phyloP scores from a whole-genome alignment of 495 filamentous ascomycete species.

The Aspergillus taichungensis region DNA sequence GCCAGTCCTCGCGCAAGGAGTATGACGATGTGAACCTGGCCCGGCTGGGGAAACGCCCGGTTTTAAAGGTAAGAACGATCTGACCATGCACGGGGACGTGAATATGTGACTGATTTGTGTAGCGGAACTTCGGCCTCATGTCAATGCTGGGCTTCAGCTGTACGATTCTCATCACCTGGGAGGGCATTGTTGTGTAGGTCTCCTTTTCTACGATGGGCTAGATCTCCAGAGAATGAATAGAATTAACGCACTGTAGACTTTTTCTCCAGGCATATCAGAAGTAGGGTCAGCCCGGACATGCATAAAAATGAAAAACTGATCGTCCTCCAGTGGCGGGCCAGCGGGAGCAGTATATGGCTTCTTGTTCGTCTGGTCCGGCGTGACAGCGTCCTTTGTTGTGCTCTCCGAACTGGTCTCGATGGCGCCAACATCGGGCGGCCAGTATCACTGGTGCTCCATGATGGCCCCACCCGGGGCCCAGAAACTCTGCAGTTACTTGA shows the following conservation, averaged over 20 bases:
- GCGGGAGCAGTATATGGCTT: constrained; percentile 45
- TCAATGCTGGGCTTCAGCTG: constrained; percentile 44
- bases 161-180: constrained; percentile 44
- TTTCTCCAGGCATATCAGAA: constrained; percentile 30
- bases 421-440: constrained; percentile 43
- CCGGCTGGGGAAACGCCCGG: constrained; percentile 42
- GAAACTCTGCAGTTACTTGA: constrained; percentile 40
- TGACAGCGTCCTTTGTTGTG: constrained; percentile 18
- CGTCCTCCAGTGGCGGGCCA: constrained; percentile 34
- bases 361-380: constrained; percentile 39
- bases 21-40: constrained; percentile 34
- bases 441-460: constrained; percentile 48
- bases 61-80: constrained; percentile 20
- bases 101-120: constrained; percentile 1
- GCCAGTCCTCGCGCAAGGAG: constrained; percentile 11
- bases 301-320: background rate
- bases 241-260: constrained; percentile 9
- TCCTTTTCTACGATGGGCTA: background rate
- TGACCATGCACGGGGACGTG: too few species aligned
- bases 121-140: constrained; percentile 43
- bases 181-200: constrained; percentile 31
- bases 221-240: background rate
- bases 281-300: constrained; percentile 6
- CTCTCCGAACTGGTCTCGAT: constrained; percentile 38
- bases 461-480: constrained; percentile 30